phyloP scores from a whole-genome alignment of 495 filamentous ascomycete genomes.

The Aspergillus sparsus region DNA sequence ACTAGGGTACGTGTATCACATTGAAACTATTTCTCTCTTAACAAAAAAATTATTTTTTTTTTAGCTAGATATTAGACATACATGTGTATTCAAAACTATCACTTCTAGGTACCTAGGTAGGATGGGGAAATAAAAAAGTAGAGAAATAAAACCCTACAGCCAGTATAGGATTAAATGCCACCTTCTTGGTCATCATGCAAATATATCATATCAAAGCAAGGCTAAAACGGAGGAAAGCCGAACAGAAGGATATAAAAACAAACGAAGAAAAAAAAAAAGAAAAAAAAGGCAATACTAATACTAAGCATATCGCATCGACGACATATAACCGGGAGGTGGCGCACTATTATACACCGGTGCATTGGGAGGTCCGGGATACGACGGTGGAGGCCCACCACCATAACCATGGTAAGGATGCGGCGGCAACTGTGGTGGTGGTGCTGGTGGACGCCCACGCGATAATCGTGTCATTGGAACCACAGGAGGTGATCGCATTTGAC shows the following conservation, averaged over 20 bases:
- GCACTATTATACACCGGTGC: not conserved
- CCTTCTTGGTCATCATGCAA: too few relatives aligned
- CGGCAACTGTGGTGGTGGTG: slow-evolving; percentile 15
- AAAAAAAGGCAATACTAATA: slow-evolving; percentile 2
- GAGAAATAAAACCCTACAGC: too few relatives aligned
- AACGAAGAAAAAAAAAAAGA: slow-evolving; percentile 11
- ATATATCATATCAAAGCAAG: too few relatives aligned
- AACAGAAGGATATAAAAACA: slow-evolving; percentile 8
- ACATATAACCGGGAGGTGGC: slow-evolving; percentile 16
- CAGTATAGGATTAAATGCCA: too few relatives aligned
- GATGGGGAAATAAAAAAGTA: too few relatives aligned
- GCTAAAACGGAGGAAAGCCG: not conserved
- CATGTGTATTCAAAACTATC: too few relatives aligned
- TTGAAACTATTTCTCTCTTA: too few relatives aligned
- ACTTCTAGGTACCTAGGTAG: too few relatives aligned
- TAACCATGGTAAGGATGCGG: slow-evolving; percentile 25
- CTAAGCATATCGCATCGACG: slow-evolving; percentile 14
- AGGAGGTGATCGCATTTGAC: not conserved
- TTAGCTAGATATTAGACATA: too few relatives aligned
- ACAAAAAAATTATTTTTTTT: too few relatives aligned
- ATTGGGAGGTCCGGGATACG: slow-evolving; percentile 2
- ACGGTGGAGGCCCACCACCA: slow-evolving; percentile 1
- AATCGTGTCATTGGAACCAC: slow-evolving; percentile 11
- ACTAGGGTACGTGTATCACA: too few relatives aligned
- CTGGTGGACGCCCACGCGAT: slow-evolving; percentile 2